These are phyloP conservation scores for Mallotus nudiflorus DNA, from an alignment of 345 rosid genomes.

Conservation along the genomic window DNA sequence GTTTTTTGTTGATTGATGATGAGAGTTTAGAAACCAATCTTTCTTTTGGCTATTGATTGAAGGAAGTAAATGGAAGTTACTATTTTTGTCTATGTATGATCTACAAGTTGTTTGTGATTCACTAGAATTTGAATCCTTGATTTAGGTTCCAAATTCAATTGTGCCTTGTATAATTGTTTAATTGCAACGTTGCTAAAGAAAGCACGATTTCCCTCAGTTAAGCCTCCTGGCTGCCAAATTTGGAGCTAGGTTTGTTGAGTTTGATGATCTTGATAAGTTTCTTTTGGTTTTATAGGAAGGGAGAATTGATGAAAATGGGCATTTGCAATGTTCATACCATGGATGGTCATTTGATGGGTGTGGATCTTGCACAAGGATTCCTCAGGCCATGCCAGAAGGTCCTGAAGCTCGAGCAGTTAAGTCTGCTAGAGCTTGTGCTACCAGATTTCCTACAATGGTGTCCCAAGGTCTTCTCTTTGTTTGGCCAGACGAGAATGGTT, in stretches of 20 bases:
- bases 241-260: not conserved
- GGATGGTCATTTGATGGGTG: slow-evolving; percentile 95
- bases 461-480: slow-evolving; percentile 97
- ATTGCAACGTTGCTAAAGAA: not conserved
- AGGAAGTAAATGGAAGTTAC: not conserved
- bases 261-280: slow-evolving; percentile 12
- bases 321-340: slow-evolving; percentile 94
- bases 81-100: not conserved
- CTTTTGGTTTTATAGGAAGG: slow-evolving; percentile 65
- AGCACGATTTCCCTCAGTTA: not conserved
- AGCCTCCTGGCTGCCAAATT: not conserved
- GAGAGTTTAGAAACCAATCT: not conserved
- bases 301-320: slow-evolving; percentile 92
- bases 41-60: not conserved
- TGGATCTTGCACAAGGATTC: slow-evolving; percentile 86
- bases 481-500: slow-evolving; percentile 94
- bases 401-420: slow-evolving; percentile 91
- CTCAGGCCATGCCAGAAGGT: slow-evolving; percentile 83
- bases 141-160: not conserved
- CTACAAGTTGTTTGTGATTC: not conserved
- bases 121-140: not conserved
- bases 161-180: not conserved
- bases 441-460: slow-evolving; percentile 77
- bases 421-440: slow-evolving; percentile 81
- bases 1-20: not conserved